Conservation (phyloP, 2,329 filamentous ascomycete genomes). For the Xylaria sp. region DNA sequence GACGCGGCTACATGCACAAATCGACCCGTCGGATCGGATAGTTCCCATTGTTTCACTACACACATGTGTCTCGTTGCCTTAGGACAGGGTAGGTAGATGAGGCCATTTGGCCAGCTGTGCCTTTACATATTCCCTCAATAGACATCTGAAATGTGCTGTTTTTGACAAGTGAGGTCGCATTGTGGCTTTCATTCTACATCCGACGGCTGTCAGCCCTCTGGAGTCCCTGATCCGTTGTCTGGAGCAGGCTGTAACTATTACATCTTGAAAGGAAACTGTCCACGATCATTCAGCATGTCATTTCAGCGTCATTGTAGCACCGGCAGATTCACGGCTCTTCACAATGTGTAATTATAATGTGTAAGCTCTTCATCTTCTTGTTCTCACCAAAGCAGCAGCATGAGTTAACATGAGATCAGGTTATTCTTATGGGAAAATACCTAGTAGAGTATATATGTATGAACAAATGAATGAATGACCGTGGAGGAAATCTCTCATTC, state of each 20-base stretch:
- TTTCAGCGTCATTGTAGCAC: not conserved
- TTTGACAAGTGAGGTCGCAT: conserved; percentile 9
- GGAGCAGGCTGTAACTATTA: not conserved
- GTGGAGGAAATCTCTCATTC: conserved; percentile 1
- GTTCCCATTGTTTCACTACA: conserved; percentile 25
- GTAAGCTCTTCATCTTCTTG: too few species aligned
- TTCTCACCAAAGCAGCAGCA: not conserved
- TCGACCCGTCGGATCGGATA: conserved; percentile 32
- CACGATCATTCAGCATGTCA: not conserved
- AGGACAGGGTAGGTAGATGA: conserved; percentile 10
- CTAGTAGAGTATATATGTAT: conserved; percentile 2
- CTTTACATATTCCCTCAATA: not conserved
- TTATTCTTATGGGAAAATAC: not conserved
- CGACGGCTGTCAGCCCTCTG: conserved; percentile 18
- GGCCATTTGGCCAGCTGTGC: conserved; percentile 2
- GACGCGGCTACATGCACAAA: conserved; percentile 23
- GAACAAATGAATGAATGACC: not conserved
- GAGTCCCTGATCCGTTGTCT: conserved; percentile 28
- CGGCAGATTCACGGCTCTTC: not conserved
- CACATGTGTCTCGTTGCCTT: conserved; percentile 21
- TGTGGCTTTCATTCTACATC: conserved; percentile 30
- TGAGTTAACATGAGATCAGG: not conserved
- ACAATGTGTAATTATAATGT: conserved; percentile 2
- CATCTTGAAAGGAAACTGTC: not conserved
- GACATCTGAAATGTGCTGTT: not conserved